phyloP scores from a whole-genome alignment of 225 moss, liverwort and hornwort genomes.

The Polytrichum formosum region DNA sequence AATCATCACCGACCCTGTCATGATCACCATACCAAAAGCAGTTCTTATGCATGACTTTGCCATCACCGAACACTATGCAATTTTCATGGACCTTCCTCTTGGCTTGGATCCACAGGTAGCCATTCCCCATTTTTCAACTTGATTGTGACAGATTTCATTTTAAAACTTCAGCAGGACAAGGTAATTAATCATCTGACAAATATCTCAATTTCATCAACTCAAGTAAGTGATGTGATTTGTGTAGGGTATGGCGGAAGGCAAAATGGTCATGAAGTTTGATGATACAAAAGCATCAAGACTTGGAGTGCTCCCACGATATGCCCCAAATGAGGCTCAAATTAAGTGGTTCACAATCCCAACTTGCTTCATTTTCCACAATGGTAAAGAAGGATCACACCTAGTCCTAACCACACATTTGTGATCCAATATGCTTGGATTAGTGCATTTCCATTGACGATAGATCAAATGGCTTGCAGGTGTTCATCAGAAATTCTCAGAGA shows the following conservation, averaged over 20 bases:
- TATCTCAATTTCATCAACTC: background rate
- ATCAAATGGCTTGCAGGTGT: no score
- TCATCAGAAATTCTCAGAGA: no score
- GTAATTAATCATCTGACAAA: background rate
- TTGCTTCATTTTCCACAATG: slow-evolving; percentile 70
- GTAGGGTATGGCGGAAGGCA: slow-evolving; percentile 38
- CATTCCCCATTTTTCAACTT: background rate
- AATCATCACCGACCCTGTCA: slow-evolving; percentile 48
- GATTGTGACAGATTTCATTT: background rate
- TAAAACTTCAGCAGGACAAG: background rate
- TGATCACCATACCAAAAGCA: slow-evolving; percentile 51
- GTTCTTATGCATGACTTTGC: slow-evolving; percentile 85
- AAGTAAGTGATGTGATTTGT: background rate
- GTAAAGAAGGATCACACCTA: slow-evolving; percentile 16
- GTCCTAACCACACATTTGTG: no score
- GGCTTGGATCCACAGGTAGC: slow-evolving; percentile 42
- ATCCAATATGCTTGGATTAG: no score
- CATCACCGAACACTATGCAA: slow-evolving; percentile 74
- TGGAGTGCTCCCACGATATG: slow-evolving; percentile 80
- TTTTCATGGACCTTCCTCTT: slow-evolving; percentile 57
- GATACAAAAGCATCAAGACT: slow-evolving; percentile 56
- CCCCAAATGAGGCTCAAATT: slow-evolving; percentile 68
- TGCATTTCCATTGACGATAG: no score
- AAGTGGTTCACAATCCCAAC: slow-evolving; percentile 77
- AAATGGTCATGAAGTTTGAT: slow-evolving; percentile 51